Conservation (phyloP, 2,329 filamentous ascomycete genomes). For the Pseudogymnoascus sp. region DNA sequence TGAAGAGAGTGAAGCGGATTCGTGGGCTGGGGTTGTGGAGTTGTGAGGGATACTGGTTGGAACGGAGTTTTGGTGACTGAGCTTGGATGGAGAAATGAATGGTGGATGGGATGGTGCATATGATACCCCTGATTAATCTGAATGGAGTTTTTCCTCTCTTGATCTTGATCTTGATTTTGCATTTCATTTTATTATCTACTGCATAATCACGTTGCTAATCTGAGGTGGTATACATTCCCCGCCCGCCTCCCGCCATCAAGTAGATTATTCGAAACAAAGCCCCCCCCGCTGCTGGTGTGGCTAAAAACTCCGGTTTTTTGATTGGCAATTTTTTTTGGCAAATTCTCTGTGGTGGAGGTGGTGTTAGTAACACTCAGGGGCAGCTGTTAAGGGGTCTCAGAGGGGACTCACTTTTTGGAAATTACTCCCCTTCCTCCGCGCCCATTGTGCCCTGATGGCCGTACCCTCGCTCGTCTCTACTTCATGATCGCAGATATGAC, state of each 20-base stretch:
- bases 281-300: background rate
- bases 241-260: background rate
- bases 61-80: background rate
- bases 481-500: background rate
- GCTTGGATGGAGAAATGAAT: no score
- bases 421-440: constrained; percentile 9
- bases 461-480: background rate
- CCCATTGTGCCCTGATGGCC: constrained; percentile 1
- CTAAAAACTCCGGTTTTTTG: background rate
- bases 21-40: background rate
- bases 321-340: background rate
- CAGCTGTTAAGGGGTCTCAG: background rate
- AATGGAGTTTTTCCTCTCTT: background rate
- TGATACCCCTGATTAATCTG: background rate
- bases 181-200: background rate
- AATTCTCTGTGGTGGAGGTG: background rate
- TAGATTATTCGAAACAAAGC: background rate
- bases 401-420: background rate
- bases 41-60: background rate
- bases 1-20: background rate
- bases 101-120: background rate
- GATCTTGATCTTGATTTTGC: background rate
- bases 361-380: background rate
- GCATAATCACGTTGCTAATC: background rate
- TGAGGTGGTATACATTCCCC: background rate